Evolutionary conservation across 148 eudicot genomes (phyloP).

Genomic region (Rhododendron ovatum): DNA sequence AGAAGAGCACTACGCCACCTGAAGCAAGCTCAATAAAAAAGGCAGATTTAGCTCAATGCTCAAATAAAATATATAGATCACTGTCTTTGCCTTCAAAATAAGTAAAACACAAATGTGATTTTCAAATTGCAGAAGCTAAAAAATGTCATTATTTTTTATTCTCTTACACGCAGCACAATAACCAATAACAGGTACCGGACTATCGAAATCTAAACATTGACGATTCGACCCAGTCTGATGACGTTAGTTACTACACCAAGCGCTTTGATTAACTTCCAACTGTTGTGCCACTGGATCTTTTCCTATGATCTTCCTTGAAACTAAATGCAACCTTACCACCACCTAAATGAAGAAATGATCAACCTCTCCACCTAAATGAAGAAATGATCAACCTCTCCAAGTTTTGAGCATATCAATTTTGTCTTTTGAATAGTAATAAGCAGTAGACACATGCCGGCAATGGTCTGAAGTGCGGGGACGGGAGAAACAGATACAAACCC

Average conservation of each 20-base stretch:
- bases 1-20: slow-evolving; percentile 95
- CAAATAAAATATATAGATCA: neutral
- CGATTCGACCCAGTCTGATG: neutral
- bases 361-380: neutral
- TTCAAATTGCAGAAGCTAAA: neutral
- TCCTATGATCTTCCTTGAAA: neutral
- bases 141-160: neutral
- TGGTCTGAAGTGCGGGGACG: neutral
- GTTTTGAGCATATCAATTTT: neutral
- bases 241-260: neutral
- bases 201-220: neutral
- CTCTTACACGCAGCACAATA: neutral
- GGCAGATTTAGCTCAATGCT: neutral
- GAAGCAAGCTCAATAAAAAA: neutral
- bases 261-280: neutral
- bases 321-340: neutral
- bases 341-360: neutral
- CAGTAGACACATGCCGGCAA: neutral
- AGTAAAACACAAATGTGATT: neutral
- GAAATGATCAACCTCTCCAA: neutral
- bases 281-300: neutral
- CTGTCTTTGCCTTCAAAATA: neutral
- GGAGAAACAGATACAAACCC: neutral
- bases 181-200: neutral
- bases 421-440: neutral